Percentiles rank a stretch among this genome's conserved stretches.
Conservation (phyloP, 805 yeast genomes). For the Yarrowia keelungensis region DNA sequence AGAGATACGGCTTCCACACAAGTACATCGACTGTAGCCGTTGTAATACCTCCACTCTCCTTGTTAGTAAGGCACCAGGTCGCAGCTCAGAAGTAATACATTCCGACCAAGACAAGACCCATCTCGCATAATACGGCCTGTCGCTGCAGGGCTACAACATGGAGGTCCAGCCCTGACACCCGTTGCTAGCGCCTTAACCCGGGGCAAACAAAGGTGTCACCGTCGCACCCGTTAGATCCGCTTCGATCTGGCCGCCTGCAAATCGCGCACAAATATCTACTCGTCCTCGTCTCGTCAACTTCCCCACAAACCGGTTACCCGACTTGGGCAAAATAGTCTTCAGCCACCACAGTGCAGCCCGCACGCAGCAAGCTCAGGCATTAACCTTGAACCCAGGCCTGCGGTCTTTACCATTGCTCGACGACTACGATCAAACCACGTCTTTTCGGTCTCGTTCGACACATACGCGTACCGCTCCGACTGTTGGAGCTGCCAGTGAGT, state of each 20-base stretch:
- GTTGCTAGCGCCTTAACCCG: neutral
- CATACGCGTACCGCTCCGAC: neutral
- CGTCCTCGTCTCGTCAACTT: neutral
- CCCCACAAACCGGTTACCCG: slow-evolving; percentile 27
- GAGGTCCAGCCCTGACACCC: neutral
- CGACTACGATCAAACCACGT: neutral
- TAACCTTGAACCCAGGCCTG: slow-evolving; percentile 18
- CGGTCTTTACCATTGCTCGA: slow-evolving; percentile 35
- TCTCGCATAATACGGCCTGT: slow-evolving; percentile 24
- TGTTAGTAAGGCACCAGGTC: neutral
- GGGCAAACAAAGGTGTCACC: neutral
- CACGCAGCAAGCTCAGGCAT: slow-evolving; percentile 34
- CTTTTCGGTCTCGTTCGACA: neutral
- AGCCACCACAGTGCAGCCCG: slow-evolving; percentile 17
- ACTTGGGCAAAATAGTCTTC: slow-evolving; percentile 13
- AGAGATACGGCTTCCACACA: no score
- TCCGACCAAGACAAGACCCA: slow-evolving; percentile 3
- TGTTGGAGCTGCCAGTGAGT: slow-evolving; percentile 2
- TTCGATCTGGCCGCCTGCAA: no score
- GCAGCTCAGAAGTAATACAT: slow-evolving; percentile 3
- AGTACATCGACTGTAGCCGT: no score
- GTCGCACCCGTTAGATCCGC: no score
- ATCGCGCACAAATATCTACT: no score
- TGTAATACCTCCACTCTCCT: no score
- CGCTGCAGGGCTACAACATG: slow-evolving; percentile 7